A percentile compares a stretch with the other conserved stretches of the same genome.
Conservation (phyloP, 805 yeast species). For the Babjeviella inositovora region DNA sequence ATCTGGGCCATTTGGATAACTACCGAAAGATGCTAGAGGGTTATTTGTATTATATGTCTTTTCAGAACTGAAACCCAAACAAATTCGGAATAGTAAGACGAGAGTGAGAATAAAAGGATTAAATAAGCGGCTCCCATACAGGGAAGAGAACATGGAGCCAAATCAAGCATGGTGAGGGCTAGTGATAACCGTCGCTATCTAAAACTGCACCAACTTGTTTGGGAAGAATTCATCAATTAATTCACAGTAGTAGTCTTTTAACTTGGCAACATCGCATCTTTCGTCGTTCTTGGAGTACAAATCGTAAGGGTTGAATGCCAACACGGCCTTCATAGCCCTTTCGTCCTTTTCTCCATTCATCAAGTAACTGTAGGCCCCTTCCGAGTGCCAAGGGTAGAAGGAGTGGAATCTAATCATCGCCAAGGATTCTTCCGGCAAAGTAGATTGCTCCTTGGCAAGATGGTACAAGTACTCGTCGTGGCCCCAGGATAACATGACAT, state of each 20-base stretch:
- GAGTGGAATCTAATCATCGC: constrained; percentile 69
- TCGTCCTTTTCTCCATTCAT: constrained; percentile 52
- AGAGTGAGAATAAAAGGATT: too few relatives aligned
- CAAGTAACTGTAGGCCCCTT: constrained; percentile 44
- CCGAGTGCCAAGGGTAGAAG: constrained; percentile 66
- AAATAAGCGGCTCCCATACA: too few relatives aligned
- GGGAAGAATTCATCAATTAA: constrained; percentile 59
- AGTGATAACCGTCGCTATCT: too few relatives aligned
- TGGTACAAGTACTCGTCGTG: constrained; percentile 72
- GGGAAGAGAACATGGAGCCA: too few relatives aligned
- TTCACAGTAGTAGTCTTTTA: constrained; percentile 43
- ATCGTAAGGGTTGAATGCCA: constrained; percentile 54
- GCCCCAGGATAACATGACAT: constrained; percentile 66
- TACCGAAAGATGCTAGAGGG: too few relatives aligned
- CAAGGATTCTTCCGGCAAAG: constrained; percentile 45
- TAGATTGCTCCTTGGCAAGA: constrained; percentile 47
- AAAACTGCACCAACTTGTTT: constrained; percentile 35
- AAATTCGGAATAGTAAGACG: too few relatives aligned
- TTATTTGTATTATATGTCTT: too few relatives aligned
- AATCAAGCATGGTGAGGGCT: too few relatives aligned
- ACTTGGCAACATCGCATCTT: constrained; percentile 25
- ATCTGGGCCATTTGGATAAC: too few relatives aligned
- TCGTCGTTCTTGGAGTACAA: constrained; percentile 45
- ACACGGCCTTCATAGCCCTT: constrained; percentile 45
- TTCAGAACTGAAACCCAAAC: too few relatives aligned